Percentiles rank a stretch among this genome's conserved stretches.
Conservation (phyloP, 1,284 basidiomycete genomes). For the Inonotus hispidus region DNA sequence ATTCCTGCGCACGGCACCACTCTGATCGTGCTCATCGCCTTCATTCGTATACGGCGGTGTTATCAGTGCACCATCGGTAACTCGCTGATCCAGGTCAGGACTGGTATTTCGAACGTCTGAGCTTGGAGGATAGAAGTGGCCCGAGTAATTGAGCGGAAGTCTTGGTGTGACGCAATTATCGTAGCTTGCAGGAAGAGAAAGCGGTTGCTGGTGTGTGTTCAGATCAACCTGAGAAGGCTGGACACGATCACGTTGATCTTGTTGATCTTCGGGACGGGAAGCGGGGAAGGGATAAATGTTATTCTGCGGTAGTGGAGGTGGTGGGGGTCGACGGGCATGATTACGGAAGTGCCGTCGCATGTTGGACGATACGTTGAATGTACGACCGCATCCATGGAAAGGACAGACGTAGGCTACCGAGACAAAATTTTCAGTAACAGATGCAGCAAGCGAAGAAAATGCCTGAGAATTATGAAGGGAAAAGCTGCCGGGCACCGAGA, state of each 20-base stretch:
- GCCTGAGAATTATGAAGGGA: neutral
- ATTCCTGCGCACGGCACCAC: neutral
- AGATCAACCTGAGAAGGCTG: neutral
- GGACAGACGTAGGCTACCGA: constrained; percentile 57
- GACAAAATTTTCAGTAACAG: neutral
- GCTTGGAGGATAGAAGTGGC: neutral
- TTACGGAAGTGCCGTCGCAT: constrained; percentile 38
- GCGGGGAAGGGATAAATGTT: neutral
- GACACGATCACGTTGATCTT: neutral
- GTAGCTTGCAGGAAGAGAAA: neutral
- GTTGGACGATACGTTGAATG: constrained; percentile 40
- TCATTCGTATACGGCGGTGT: constrained; percentile 12
- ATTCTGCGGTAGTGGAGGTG: neutral
- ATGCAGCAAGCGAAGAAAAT: neutral
- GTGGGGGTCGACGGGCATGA: constrained; percentile 23
- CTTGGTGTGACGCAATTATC: neutral
- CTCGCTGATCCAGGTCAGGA: neutral
- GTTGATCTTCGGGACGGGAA: neutral
- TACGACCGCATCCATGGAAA: constrained; percentile 35
- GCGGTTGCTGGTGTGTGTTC: neutral
- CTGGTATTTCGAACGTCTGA: constrained; percentile 1
- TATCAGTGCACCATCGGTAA: neutral
- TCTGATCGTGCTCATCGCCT: neutral
- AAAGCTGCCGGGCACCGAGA: neutral
- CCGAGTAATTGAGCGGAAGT: neutral